Percentiles rank a stretch among this genome's conserved stretches.
Conservation (phyloP, 805 yeast genomes). For the Hanseniaspora singularis region DNA sequence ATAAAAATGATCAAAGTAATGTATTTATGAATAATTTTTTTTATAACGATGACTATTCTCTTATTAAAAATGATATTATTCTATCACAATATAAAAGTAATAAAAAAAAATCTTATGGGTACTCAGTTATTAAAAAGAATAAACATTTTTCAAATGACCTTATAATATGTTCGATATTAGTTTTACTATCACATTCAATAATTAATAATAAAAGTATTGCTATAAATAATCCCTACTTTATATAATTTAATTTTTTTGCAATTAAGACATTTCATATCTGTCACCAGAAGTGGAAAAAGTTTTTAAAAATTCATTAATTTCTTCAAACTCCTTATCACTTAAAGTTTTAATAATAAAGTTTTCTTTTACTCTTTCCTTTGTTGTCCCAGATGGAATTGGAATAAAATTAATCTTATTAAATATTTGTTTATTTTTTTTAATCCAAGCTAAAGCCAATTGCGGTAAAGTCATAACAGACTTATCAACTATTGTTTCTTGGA, state of each 20-base stretch:
- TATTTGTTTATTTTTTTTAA: slow-evolving; percentile 33
- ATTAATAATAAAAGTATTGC: too few species aligned
- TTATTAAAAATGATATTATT: background rate
- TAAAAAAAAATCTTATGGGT: too few species aligned
- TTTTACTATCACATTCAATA: too few species aligned
- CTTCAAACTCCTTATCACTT: slow-evolving; percentile 44
- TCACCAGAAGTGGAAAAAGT: slow-evolving; percentile 41
- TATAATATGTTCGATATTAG: too few species aligned
- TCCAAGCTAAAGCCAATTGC: slow-evolving; percentile 63
- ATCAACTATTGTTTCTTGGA: slow-evolving; percentile 30
- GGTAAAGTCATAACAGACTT: slow-evolving; percentile 43
- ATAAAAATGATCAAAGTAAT: background rate
- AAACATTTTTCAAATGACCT: too few species aligned
- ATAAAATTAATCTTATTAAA: slow-evolving; percentile 40
- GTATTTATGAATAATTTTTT: background rate
- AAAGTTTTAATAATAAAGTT: slow-evolving; percentile 42
- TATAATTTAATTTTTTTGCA: background rate
- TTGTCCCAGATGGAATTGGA: slow-evolving; percentile 74
- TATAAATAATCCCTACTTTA: too few species aligned
- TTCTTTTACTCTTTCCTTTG: slow-evolving; percentile 45
- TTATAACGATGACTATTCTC: background rate
- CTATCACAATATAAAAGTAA: background rate
- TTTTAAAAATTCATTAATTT: slow-evolving; percentile 38
- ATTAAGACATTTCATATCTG: slow-evolving; percentile 33
- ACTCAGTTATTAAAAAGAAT: too few species aligned